A percentile compares a stretch with the other conserved stretches of the same genome.
phyloP scores from a whole-genome alignment of 495 filamentous ascomycete species.

The Aspergillus ellipticus region DNA sequence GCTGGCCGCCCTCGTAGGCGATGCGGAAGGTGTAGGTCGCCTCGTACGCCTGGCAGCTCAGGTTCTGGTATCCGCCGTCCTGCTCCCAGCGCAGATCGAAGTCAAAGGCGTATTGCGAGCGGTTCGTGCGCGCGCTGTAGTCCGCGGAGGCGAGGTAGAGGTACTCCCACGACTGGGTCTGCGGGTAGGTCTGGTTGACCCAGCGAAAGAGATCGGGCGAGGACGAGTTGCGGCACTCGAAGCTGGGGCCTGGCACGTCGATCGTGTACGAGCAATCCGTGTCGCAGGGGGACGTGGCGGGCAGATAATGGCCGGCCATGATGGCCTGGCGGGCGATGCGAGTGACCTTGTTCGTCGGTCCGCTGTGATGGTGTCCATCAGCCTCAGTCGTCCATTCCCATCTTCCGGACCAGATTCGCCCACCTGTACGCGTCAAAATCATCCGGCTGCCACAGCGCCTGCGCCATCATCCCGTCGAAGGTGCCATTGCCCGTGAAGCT shows the following conservation, averaged over 20 bases:
- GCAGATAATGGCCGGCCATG: slow-evolving; percentile 8
- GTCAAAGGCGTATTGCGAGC: slow-evolving; percentile 1
- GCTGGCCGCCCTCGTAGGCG: not conserved
- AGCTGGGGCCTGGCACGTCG: slow-evolving; percentile 10
- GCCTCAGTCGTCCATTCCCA: too few species aligned
- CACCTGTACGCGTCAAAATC: slow-evolving; percentile 11
- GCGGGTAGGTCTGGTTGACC: not conserved
- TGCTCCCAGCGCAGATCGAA: slow-evolving; percentile 11
- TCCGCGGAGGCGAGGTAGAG: slow-evolving; percentile 11
- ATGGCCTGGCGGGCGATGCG: slow-evolving; percentile 10
- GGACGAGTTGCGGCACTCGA: slow-evolving; percentile 11
- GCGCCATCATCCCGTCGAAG: slow-evolving; percentile 5
- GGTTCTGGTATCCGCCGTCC: slow-evolving; percentile 9
- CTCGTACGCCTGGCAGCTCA: slow-evolving; percentile 7
- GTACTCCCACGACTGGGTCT: slow-evolving; percentile 3
- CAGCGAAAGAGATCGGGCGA: slow-evolving; percentile 5
- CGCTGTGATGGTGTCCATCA: not conserved
- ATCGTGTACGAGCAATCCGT: slow-evolving; percentile 18
- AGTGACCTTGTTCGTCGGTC: slow-evolving; percentile 1
- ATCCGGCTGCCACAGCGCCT: slow-evolving; percentile 9
- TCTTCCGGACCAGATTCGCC: not conserved
- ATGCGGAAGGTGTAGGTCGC: slow-evolving; percentile 6
- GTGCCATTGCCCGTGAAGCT: slow-evolving; percentile 5
- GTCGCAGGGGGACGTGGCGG: slow-evolving; percentile 10
- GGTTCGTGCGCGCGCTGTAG: slow-evolving; percentile 3